Base-by-base conservation (phyloP, 179 eudicot genomes). In the Beta corolliflora region DNA sequence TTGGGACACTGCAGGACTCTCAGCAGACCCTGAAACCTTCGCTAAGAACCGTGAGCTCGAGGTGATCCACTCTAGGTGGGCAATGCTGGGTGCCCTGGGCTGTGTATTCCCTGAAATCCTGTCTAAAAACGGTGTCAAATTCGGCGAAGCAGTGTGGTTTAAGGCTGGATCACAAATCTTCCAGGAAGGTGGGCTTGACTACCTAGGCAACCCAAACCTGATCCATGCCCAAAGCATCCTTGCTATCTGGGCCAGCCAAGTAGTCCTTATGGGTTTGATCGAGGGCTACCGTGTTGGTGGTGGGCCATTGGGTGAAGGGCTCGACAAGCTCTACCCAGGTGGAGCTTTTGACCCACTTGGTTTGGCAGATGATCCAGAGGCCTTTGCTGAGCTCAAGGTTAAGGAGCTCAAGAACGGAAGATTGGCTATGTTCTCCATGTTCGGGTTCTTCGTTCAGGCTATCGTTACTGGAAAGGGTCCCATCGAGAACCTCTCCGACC, bases 341-440 rank as follows among this genome's bases (percentile, higher is more conserved):
- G 73, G 73, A 69, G n/a, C 73, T 69, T 69, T 69, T 44, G 73
- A 69, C 73, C 73, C 73, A 69, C 73, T 69, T 69, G 73, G 73
- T 7, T 31, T 69, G 21, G 73, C 73, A 69, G 73, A 69, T 10
- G 73, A 69, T 19, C 73, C 73, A 41, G 73, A 69, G 48, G 73
- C 73, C 73, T 69, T 69, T 69, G 73, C 73, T 69, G 73, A 69
- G 53, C 52, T 69, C 2, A 69, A 69, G 53, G 73, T 54, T 7
- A 75, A 75, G 52, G 77, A 75, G 66, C 63, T 75, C 29, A 75
- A 75, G 77, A 75, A 75, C 52, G 77, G 77, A 8, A 75, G 77
- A 56, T 41, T 75, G 65, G 77, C 77, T 75, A 75, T 75, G 77
- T 75, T 75, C 77, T 75, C 77, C 65, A 75, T 75, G 77, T 75